Evolutionary conservation across 1,284 basidiomycete genomes (phyloP), one percentile per base, ranked within the genome.

Genomic region (Puccinia sorghi): DNA sequence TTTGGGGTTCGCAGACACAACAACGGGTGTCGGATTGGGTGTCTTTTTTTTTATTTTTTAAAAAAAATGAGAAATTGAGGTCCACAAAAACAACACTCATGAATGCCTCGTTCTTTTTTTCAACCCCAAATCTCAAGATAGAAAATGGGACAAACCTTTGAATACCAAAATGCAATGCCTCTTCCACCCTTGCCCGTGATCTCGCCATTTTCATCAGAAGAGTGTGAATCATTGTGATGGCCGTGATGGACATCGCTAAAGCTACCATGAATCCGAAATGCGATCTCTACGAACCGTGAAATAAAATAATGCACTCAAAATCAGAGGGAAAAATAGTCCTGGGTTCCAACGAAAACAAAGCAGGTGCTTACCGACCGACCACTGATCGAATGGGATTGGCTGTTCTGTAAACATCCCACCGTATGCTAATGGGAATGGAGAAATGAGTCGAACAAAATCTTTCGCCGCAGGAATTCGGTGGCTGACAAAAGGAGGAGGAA

Each of bases 111-210:
- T 8, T 20, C 37, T 13, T 46, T 11, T 61, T 39, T 61, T 13
- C 8, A 61, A n/a, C 12, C 46, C 32, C 27, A 43, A 61, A 63
- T 76, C 64, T 46, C 27, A 72, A 1, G 46, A 37, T 9, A 61
- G 75, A 41, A 54, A 48, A 59, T 46, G 15, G 43, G 2, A 39
- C 80, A 41, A 37, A 81, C 81, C 71, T 83, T 84, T 17, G 83
- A 81, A 57, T 81, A 81, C 83, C 83, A 84, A 69, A 84, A 82
- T 0, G 82, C 83, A 22, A 83, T 78, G 1, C 83, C 83, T 71
- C 83, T 69, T 2, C 83, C 83, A 13, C 83, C 83, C 46, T 77
- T 80, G 4, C 43, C 72, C 20, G 63, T 61, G 25, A 56, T 52
- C n/a, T 67, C 69, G 7, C 22, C 69, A 54, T 52, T 25, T 2